phyloP scores from a whole-genome alignment of 805 yeast species.

The Wickerhamomyces silvicola region DNA sequence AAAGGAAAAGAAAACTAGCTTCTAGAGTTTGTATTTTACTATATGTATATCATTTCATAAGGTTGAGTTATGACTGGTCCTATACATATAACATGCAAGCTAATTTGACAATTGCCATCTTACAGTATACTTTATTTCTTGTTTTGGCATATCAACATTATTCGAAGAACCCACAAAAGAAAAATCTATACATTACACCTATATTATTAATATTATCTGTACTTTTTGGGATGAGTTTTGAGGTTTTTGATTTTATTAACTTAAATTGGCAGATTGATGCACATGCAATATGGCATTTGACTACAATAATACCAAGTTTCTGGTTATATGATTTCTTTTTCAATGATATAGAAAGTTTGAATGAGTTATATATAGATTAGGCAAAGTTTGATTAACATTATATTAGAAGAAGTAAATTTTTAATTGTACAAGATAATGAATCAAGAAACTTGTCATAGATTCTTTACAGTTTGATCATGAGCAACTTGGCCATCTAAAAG shows the following conservation, averaged over 20 bases:
- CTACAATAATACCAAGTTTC: constrained; percentile 76
- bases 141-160: constrained; percentile 27
- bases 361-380: constrained; percentile 7
- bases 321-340: constrained; percentile 62
- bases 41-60: constrained; percentile 57
- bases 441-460: constrained; percentile 19
- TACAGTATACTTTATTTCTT: constrained; percentile 51
- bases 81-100: constrained; percentile 93
- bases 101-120: constrained; percentile 69
- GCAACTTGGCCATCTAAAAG: constrained; percentile 64
- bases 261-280: constrained; percentile 70
- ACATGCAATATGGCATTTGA: constrained; percentile 89
- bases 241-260: constrained; percentile 84
- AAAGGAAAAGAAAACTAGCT: constrained; percentile 31
- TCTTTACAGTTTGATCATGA: constrained; percentile 46
- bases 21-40: constrained; percentile 38
- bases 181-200: constrained; percentile 37
- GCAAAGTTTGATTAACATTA: not conserved
- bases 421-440: not conserved
- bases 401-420: not conserved
- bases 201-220: constrained; percentile 45
- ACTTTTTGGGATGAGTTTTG: constrained; percentile 76
- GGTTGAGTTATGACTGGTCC: constrained; percentile 71
- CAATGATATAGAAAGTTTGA: constrained; percentile 38
- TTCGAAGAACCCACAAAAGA: constrained; percentile 7